Base-by-base conservation (phyloP, 106 monocot genomes). In the Dendrobium catenatum region DNA sequence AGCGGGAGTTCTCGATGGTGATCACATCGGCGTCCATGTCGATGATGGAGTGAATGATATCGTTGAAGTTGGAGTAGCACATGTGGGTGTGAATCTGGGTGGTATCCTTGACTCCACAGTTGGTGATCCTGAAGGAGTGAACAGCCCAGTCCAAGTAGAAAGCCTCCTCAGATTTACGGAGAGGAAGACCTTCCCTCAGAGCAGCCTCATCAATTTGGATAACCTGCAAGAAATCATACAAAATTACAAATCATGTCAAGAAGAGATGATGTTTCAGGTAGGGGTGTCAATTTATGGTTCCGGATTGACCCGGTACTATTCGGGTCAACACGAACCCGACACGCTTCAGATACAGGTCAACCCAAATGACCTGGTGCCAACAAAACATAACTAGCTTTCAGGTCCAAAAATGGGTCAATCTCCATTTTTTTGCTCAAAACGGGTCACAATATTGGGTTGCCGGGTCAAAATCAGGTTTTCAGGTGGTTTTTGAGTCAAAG, bases 1-100 rank as follows among this genome's bases (percentile, higher is more conserved):
- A 83, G 17, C 83, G 83, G 18, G 83, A 83, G 79, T 83, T 83
- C 78, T 83, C 83, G 42, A 83, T 83, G 55, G 83, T 83, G 78
- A 83, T 83, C 54, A 83, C 83, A 44, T 83, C 83, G 0, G 83
- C 83, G 17, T 83, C 83, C 83, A 83, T 83, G 78, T 83, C 73
- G 72, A 83, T 83, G 83, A 83, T 83, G 3, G 83, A 83, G 73
- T 79, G 83, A 40, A 83, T 83, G 78, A 83, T 83, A 55, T 83
- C 83, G 26, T 83, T 83, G 78, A 83, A 83, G 73, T 83, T 83
- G 47, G 83, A 83, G 83, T 79, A 83, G 72, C 83, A 83, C 83
- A 83, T 83, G 72, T 83, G 83, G 54, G 83, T 83, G 78, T 83
- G 83, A 29, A 83, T 83, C 83, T 83, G 83, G 10, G 83, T 83